These are phyloP conservation scores for Yamadazyma diospyri DNA, from an alignment of 1,139 yeast species.

Conservation along the genomic window DNA sequence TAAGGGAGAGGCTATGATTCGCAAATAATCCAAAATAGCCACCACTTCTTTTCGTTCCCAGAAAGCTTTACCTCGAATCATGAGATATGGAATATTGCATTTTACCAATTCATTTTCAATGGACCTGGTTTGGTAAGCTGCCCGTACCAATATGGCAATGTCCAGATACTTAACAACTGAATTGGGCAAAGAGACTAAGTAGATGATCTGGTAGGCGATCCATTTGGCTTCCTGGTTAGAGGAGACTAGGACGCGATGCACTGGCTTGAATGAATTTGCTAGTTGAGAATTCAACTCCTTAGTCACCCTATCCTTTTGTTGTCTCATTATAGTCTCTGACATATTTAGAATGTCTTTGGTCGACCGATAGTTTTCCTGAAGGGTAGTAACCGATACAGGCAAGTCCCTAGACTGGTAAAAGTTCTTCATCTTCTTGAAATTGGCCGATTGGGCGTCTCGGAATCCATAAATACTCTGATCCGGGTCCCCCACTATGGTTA, in stretches of 20 bases:
- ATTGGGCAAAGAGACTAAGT: constrained; percentile 37
- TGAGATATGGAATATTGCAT: constrained; percentile 56
- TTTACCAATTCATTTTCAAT: constrained; percentile 61
- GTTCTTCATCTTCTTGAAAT: constrained; percentile 57
- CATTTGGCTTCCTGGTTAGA: constrained; percentile 54
- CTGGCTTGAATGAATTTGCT: constrained; percentile 43
- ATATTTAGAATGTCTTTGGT: constrained; percentile 60
- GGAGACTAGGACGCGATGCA: constrained; percentile 36
- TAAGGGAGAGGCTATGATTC: constrained; percentile 52
- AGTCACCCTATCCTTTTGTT: constrained; percentile 45
- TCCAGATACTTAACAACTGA: constrained; percentile 44
- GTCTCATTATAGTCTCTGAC: constrained; percentile 66
- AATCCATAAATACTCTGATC: constrained; percentile 93
- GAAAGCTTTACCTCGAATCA: constrained; percentile 71
- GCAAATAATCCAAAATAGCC: constrained; percentile 58
- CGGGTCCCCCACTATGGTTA: constrained; percentile 93
- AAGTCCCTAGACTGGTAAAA: constrained; percentile 30
- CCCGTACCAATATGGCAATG: constrained; percentile 68
- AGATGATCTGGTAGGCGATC: constrained; percentile 53
- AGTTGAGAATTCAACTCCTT: constrained; percentile 49
- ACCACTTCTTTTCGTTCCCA: constrained; percentile 76
- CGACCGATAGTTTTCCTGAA: constrained; percentile 79
- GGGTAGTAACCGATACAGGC: constrained; percentile 29
- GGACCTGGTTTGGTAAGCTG: constrained; percentile 52
- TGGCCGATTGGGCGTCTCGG: constrained; percentile 71